Conservation (phyloP, 1,284 basidiomycete genomes). For the Marasmius fiardii region DNA sequence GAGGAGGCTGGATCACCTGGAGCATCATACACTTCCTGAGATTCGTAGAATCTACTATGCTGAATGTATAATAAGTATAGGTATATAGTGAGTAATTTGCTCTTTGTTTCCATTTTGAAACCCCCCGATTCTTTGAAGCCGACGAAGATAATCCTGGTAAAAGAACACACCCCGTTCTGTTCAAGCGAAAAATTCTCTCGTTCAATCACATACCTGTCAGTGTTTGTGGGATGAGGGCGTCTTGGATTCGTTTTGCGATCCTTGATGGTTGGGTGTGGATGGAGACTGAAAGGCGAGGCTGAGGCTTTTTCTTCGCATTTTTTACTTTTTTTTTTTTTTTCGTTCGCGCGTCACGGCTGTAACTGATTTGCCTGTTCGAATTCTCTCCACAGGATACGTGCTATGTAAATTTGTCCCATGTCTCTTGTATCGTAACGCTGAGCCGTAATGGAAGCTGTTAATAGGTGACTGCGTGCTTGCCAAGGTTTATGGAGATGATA, state of each 20-base stretch:
- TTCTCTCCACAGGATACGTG: no score
- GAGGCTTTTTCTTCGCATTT: constrained; percentile 38
- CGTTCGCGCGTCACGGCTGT: not conserved
- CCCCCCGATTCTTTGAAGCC: constrained; percentile 30
- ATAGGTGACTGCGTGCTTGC: no score
- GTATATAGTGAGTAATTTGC: constrained; percentile 26
- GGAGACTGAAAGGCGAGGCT: constrained; percentile 85
- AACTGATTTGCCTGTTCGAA: no score
- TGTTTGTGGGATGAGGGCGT: constrained; percentile 16
- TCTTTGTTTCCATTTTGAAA: constrained; percentile 16
- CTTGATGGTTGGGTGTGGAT: constrained; percentile 55
- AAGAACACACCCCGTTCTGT: constrained; percentile 65
- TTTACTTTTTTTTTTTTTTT: not conserved
- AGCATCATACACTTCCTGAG: constrained; percentile 54
- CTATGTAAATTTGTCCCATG: no score
- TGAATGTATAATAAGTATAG: not conserved
- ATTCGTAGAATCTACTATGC: not conserved
- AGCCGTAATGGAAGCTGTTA: no score
- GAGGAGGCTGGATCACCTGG: constrained; percentile 89
- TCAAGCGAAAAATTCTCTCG: constrained; percentile 28
- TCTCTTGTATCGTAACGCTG: no score
- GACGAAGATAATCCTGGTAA: constrained; percentile 86
- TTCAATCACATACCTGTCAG: constrained; percentile 12
- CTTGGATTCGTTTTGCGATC: constrained; percentile 14
- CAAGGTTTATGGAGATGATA: no score